phyloP scores from a whole-genome alignment of 129 eudicot species.

The Scalesia atractyloides region DNA sequence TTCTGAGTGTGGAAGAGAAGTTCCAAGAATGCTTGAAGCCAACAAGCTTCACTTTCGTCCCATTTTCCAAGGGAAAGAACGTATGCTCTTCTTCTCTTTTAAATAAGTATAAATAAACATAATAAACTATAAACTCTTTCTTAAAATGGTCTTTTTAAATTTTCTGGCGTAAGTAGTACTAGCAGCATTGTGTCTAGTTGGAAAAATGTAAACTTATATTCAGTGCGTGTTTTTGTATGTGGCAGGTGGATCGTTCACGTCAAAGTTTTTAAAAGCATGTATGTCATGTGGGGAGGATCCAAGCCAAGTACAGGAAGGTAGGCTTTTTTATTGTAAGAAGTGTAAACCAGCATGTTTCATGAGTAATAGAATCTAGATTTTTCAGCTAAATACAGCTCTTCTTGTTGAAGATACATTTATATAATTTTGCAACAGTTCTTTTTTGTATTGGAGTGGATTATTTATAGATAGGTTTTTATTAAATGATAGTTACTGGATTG shows the following conservation, averaged over 20 bases:
- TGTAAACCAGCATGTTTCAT: slow-evolving; percentile 18
- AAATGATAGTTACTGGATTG: not conserved
- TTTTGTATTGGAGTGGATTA: not conserved
- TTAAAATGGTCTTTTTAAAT: not conserved
- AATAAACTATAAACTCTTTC: not conserved
- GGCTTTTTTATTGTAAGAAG: not conserved
- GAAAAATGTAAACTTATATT: not conserved
- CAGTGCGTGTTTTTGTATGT: slow-evolving; percentile 21
- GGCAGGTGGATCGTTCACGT: slow-evolving; percentile 73
- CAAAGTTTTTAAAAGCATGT: slow-evolving; percentile 61
- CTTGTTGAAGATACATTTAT: slow-evolving; percentile 10
- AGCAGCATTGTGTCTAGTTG: not conserved
- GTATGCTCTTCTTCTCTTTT: slow-evolving; percentile 37
- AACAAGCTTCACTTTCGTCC: slow-evolving; percentile 95
- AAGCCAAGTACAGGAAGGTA: slow-evolving; percentile 86
- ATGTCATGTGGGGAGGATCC: slow-evolving; percentile 94
- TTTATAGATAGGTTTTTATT: not conserved
- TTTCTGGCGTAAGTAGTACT: not conserved
- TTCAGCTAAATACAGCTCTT: slow-evolving; percentile 10
- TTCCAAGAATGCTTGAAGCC: slow-evolving; percentile 95
- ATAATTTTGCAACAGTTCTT: not conserved
- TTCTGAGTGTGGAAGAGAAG: slow-evolving; percentile 88
- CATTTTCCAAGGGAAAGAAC: slow-evolving; percentile 67
- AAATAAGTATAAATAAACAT: not conserved
- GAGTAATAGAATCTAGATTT: slow-evolving; percentile 1